These are phyloP conservation scores for Microcera coccophila DNA, from an alignment of 2,329 filamentous ascomycete genomes.

Conservation along the genomic window DNA sequence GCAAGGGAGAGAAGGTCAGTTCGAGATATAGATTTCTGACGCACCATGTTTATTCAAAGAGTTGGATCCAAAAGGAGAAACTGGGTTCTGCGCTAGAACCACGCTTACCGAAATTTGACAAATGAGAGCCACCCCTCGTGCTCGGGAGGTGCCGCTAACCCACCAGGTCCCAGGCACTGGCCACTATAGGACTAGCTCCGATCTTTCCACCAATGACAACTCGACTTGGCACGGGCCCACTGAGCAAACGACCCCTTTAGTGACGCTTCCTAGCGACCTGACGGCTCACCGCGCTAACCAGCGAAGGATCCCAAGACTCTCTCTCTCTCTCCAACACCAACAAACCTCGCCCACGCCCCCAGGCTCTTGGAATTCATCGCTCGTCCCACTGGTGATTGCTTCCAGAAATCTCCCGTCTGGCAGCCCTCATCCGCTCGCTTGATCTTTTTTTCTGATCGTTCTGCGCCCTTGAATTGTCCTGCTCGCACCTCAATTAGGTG, in stretches of 20 bases:
- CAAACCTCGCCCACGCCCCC: not conserved
- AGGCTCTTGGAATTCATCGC: not conserved
- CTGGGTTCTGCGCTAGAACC: not conserved
- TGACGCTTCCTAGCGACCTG: not conserved
- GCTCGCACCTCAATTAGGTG: not conserved
- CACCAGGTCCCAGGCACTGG: not conserved
- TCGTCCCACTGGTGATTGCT: not conserved
- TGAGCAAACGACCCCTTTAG: slow-evolving; percentile 1
- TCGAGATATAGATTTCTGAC: no score
- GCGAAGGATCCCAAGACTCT: not conserved
- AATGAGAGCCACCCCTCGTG: slow-evolving; percentile 11
- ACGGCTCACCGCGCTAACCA: not conserved
- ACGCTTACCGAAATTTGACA: not conserved
- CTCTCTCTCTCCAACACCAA: not conserved
- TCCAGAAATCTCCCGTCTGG: not conserved
- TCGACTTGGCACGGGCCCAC: no score
- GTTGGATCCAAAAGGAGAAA: not conserved
- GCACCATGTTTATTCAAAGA: no score
- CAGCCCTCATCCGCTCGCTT: not conserved
- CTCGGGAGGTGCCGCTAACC: slow-evolving; percentile 12
- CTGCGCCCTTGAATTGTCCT: not conserved
- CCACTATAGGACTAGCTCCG: no score
- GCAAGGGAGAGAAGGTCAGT: no score
- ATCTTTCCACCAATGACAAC: no score
- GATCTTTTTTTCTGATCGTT: not conserved